Evolutionary conservation across 257 asterid species (phyloP), one percentile per base, ranked within the genome.

Genomic region (Pogostemon cablin): DNA sequence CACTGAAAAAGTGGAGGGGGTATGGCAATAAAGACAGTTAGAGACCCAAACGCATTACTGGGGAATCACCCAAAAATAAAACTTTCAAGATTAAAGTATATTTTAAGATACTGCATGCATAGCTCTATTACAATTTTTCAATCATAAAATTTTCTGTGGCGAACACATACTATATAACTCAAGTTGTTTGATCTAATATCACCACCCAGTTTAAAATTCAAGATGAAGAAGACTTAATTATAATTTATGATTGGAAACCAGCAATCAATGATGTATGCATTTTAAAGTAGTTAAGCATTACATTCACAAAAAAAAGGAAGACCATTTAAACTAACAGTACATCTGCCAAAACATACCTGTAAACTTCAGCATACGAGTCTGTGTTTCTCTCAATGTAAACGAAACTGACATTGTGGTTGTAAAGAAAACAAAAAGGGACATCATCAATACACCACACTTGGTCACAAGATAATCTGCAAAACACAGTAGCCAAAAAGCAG

Each of bases 401-500:
- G 99, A 95, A 71, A 95, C 99, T 43, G 99, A 91, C 99, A 95
- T 95, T 65, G 99, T 95, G 53, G 98, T 91, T 9, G 98, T 95
- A 87, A 91, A 95, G 96, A 95, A 95, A 85, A 95, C 99, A 83
- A 95, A 95, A 67, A 95, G 96, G 59, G 99, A 95, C 99, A 95
- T 95, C 96, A 95, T 86, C 77, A 95, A 83, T 52, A 95, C 99
- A 6, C 99, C 98, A 80, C 95, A 89, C 84, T 95, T 95, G 55
- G 95, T 95, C 80, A 95, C 99, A 58, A 95, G 96, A 79, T 89
- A 95, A 73, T 95, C 99, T 95, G 91, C 90, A 85, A 82, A 78
- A 76, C 67, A 71, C 20, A 70, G 67, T 56, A 61, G 73, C 59
- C 71, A 68, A 60, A 35, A 67, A 49, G 59, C 69, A 72, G 20